Evolutionary conservation across 2,329 filamentous ascomycete species (phyloP), one percentile per base, ranked within the genome.

Genomic region (Akanthomyces dipterigenus): DNA sequence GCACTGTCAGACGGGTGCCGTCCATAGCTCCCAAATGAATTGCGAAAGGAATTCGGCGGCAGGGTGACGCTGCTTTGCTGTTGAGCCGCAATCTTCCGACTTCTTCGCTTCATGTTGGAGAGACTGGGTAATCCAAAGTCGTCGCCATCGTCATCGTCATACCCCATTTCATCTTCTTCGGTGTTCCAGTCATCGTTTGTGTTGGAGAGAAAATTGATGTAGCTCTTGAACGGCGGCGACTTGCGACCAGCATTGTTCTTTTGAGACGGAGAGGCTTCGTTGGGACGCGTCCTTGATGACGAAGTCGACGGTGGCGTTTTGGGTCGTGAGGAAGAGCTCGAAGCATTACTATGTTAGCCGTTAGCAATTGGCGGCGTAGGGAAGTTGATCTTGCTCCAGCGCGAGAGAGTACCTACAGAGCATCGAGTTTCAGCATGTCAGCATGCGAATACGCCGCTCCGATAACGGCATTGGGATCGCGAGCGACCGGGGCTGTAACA

Each of bases 361-460:
- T 66, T 63, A 65, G 62, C 48, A 64, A 48, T 62, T 36, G 49
- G 59, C 54, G 28, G 43, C 45, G 26, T 40, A 36, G 9, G 43
- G 22, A 20, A 49, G 22, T 7, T 20, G 43, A 16, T n/a, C 5
- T 31, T 36, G 20, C 24, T 22, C 24, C 18, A 53, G 20, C 38
- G 24, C 9, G 9, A 38, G 26, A 42, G 46, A n/a, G 22, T 36
- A 75, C 83, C 66, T 82, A 95, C 91, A 93, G 69, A 31, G 87
- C 85, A 70, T 91, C 90, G 70, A 93, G 89, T 75, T 93, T 96
- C 68, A 97, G 82, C 71, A 96, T 91, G 76, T 98, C 93, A 31
- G 93, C 91, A 75, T 99, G 95, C 16, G 95, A 98, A 73, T 99
- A 99, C 50, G 93, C 89, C 61, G 95, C 95, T 67, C 95, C 95